phyloP scores from a whole-genome alignment of 2,329 filamentous ascomycete species.

The Ascochyta lentis region DNA sequence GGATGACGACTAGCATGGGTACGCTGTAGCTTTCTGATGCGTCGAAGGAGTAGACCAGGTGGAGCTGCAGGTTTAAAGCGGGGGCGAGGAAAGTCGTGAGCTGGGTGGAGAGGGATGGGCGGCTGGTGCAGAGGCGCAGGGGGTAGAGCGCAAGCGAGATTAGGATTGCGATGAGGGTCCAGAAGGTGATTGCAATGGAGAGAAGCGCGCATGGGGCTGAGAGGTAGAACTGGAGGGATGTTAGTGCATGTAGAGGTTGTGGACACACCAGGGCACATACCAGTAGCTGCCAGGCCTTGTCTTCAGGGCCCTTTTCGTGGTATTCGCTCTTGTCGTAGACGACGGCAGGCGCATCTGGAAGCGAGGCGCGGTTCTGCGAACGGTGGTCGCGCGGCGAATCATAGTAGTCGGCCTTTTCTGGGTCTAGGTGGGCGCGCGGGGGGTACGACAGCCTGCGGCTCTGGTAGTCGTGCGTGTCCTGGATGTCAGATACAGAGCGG shows the following conservation, averaged over 20 bases:
- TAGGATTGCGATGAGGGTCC: slow-evolving; percentile 58
- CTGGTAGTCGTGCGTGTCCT: slow-evolving; percentile 7
- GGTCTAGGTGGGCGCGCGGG: slow-evolving; percentile 40
- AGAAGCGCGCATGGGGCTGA: slow-evolving; percentile 62
- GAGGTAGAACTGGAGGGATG: slow-evolving; percentile 56
- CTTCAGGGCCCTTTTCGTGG: slow-evolving; percentile 49
- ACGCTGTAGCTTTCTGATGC: slow-evolving; percentile 48
- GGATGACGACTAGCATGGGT: slow-evolving; percentile 58
- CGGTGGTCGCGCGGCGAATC: slow-evolving; percentile 27
- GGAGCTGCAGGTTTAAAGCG: slow-evolving; percentile 59
- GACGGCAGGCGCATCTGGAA: slow-evolving; percentile 29
- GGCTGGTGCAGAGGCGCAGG: slow-evolving; percentile 60
- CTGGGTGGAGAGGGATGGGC: slow-evolving; percentile 57
- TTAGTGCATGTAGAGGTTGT: background rate
- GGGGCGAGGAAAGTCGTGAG: slow-evolving; percentile 61
- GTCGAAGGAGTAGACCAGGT: slow-evolving; percentile 54
- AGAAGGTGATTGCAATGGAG: slow-evolving; percentile 61
- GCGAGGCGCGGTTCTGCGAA: slow-evolving; percentile 28
- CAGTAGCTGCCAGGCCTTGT: slow-evolving; percentile 54
- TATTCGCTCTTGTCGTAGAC: slow-evolving; percentile 48
- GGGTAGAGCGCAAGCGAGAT: slow-evolving; percentile 59
- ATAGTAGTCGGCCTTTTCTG: slow-evolving; percentile 39
- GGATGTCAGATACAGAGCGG: slow-evolving; percentile 25
- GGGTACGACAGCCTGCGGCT: slow-evolving; percentile 26
- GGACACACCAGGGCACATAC: slow-evolving; percentile 30